Base-by-base conservation (phyloP, 371 early-diverging fungal species). In the Lichtheimia ramosa region DNA sequence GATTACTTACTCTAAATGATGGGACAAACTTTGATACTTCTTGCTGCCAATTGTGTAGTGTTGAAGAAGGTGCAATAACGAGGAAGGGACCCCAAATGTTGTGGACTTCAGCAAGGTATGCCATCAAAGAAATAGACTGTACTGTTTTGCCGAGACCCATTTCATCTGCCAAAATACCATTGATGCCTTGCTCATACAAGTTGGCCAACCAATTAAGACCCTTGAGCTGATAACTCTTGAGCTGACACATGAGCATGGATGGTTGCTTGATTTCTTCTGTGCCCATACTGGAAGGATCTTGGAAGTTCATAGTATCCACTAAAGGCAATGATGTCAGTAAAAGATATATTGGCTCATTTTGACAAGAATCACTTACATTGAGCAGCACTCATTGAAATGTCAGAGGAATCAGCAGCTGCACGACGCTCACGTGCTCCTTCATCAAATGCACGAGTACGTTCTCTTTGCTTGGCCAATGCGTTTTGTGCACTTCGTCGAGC, bases 161-260 rank as follows among this genome's bases (percentile, higher is more conserved):
- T 79, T 96, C 97, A 69, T 97, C 97, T 3, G 98, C 97, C 39
- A 98, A 77, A 67, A 99, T 97, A 56, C 98, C 96, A 74, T 97
- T 98, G 72, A 99, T 97, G 54, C 96, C 97, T 68, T 95, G 94
- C 59, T 97, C 95, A 66, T 96, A 96, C 69, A 98, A 73, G 70
- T 92, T 95, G 23, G 93, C 92, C 15, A 99, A 86, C 99, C 99
- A 99, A 71, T 96, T 96, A 23, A 99, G 83, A 20, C 99, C 99
- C 75, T 98, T 95, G 51, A 99, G 75, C 75, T 99, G 99, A 73
- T 99, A 96, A 43, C 89, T 86, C 69, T 95, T 96, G 13, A 98
- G 83, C 62, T 88, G 85, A 63, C 93, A 92, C 79, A 90, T 92
- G 28, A 98, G 79, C 86, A 96, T 92, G 25, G 77, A 82, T 14